phyloP scores from a whole-genome alignment of 805 yeast species.

The Zygotorulaspora florentina region DNA sequence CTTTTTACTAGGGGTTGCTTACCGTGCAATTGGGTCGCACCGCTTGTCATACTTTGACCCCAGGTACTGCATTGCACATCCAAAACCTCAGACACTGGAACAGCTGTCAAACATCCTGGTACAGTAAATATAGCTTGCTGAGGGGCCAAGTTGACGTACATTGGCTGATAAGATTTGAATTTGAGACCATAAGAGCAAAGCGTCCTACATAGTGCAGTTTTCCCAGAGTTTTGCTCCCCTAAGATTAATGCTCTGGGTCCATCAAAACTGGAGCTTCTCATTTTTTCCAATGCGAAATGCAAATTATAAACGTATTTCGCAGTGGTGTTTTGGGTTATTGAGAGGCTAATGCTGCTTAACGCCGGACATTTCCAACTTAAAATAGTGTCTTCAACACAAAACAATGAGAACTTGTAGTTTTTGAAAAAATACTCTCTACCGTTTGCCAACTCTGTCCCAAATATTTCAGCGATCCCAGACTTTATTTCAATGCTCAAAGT shows the following conservation, averaged over 20 bases:
- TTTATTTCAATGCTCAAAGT: constrained; percentile 36
- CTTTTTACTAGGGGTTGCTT: constrained; percentile 84
- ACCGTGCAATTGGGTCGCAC: constrained; percentile 72
- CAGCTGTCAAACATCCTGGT: constrained; percentile 83
- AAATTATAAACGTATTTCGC: constrained; percentile 69
- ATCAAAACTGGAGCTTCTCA: constrained; percentile 35
- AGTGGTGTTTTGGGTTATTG: constrained; percentile 56
- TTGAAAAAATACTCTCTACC: constrained; percentile 58
- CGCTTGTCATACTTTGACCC: constrained; percentile 75
- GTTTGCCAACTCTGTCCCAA: constrained; percentile 86
- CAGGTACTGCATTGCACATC: constrained; percentile 69
- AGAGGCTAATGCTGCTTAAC: constrained; percentile 33
- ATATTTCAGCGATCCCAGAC: constrained; percentile 81
- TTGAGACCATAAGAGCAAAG: constrained; percentile 73
- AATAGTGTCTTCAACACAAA: constrained; percentile 62
- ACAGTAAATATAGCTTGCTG: constrained; percentile 60
- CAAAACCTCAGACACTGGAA: constrained; percentile 73
- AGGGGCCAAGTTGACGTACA: constrained; percentile 79
- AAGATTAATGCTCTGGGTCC: constrained; percentile 56
- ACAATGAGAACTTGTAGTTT: constrained; percentile 52
- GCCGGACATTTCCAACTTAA: constrained; percentile 43
- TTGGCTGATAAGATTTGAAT: constrained; percentile 57
- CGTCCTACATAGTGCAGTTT: constrained; percentile 67
- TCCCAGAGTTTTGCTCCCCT: constrained; percentile 74
- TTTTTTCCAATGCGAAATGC: constrained; percentile 69